These are phyloP conservation scores for Globisporangium cystogenes DNA, from an alignment of 352 stramenopile genomes.

Conservation along the genomic window DNA sequence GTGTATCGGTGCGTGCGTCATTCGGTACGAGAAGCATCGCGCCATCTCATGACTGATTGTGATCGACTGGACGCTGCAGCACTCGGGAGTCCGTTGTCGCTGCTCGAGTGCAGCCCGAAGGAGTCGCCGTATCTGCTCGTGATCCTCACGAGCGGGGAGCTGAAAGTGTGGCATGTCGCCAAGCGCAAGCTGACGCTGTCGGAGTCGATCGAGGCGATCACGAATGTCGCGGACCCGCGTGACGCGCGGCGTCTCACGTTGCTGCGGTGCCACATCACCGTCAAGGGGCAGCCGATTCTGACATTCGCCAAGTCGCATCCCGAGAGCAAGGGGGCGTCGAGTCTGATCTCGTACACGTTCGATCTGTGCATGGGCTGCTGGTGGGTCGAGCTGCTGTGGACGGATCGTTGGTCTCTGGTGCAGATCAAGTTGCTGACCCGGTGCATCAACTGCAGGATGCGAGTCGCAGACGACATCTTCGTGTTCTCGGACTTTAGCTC, in stretches of 20 bases:
- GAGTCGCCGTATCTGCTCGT: slow-evolving; percentile 69
- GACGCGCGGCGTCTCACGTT: slow-evolving; percentile 48
- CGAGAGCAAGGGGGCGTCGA: slow-evolving; percentile 42
- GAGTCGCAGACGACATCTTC: slow-evolving; percentile 80
- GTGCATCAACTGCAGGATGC: slow-evolving; percentile 51
- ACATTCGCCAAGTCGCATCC: slow-evolving; percentile 70
- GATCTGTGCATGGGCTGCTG: slow-evolving; percentile 65
- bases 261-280: slow-evolving; percentile 64
- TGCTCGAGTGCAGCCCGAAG: slow-evolving; percentile 64
- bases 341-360: slow-evolving; percentile 76
- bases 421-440: background rate
- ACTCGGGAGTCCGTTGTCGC: slow-evolving; percentile 50
- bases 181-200: slow-evolving; percentile 41
- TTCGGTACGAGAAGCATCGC: background rate
- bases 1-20: slow-evolving; percentile 42
- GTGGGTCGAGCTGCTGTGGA: slow-evolving; percentile 21
- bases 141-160: slow-evolving; percentile 44
- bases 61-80: slow-evolving; percentile 20
- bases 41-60: slow-evolving; percentile 1
- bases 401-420: background rate
- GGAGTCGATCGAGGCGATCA: slow-evolving; percentile 62
- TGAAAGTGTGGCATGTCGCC: slow-evolving; percentile 75
- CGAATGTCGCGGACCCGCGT: slow-evolving; percentile 24
- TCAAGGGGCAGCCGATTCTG: slow-evolving; percentile 67
- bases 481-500: slow-evolving; percentile 83